A percentile compares a stretch with the other conserved stretches of the same genome.
Evolutionary conservation across 2,329 filamentous ascomycete genomes (phyloP).

Genomic region (Lachnellula arida): DNA sequence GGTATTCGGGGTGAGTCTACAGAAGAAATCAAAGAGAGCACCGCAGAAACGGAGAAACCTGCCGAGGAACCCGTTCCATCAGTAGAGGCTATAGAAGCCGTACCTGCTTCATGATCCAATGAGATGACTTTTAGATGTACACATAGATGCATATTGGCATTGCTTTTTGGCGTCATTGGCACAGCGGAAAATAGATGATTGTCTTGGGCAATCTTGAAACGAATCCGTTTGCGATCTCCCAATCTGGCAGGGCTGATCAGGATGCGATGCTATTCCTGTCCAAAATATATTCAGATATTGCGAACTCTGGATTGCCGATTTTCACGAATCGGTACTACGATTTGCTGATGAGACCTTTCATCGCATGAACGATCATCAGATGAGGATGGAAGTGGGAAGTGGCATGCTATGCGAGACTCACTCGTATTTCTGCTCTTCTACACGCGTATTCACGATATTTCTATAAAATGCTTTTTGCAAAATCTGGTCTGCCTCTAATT

Average conservation of each 20-base stretch:
- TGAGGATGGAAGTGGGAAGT: neutral
- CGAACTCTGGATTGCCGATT: neutral
- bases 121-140: slow-evolving; percentile 2
- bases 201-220: slow-evolving; percentile 5
- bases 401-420: neutral
- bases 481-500: no score
- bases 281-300: neutral
- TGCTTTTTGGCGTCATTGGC: neutral
- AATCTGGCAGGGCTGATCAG: neutral
- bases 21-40: neutral
- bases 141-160: slow-evolving; percentile 1
- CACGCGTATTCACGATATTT: no score
- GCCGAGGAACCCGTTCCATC: slow-evolving; percentile 12
- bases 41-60: slow-evolving; percentile 5
- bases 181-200: neutral
- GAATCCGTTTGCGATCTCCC: neutral
- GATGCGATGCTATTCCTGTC: neutral
- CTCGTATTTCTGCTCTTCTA: no score
- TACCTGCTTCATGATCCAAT: slow-evolving; percentile 23
- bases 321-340: neutral
- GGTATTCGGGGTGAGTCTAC: slow-evolving; percentile 26
- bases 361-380: neutral
- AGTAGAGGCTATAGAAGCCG: slow-evolving; percentile 21
- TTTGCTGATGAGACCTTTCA: neutral
- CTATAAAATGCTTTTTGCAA: no score